Conservation (phyloP, 768 basidiomycete genomes). For the Phaffia australis region DNA sequence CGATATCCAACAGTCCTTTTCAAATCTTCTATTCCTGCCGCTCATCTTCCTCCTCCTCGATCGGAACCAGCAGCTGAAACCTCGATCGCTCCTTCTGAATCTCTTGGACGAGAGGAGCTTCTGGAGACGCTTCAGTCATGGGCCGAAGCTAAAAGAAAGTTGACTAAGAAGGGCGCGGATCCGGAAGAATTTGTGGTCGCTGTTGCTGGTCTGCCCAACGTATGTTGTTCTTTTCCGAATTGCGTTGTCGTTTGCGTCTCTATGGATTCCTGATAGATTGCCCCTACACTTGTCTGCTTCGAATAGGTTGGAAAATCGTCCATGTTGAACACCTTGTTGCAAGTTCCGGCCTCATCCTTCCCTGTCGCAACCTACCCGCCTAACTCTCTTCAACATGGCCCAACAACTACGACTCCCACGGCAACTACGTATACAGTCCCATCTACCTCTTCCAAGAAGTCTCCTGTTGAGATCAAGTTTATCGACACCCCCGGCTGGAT, state of each 20-base stretch:
- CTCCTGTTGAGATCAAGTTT: constrained; percentile 43
- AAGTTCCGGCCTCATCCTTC: constrained; percentile 37
- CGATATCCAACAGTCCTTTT: constrained; percentile 59
- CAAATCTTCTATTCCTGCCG: constrained; percentile 45
- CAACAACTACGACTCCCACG: constrained; percentile 58
- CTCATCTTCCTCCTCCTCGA: constrained; percentile 20
- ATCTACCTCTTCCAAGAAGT: constrained; percentile 41
- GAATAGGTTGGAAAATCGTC: constrained; percentile 69
- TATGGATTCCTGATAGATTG: not conserved
- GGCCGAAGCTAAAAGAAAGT: constrained; percentile 43
- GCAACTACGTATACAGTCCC: constrained; percentile 14
- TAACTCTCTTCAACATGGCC: constrained; percentile 45
- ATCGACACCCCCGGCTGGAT: constrained; percentile 84
- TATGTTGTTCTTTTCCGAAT: constrained; percentile 38
- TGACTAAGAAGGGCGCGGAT: constrained; percentile 42
- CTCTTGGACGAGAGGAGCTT: constrained; percentile 42
- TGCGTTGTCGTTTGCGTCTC: too few species aligned
- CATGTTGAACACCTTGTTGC: constrained; percentile 65
- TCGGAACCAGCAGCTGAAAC: constrained; percentile 24
- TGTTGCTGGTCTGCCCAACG: constrained; percentile 74
- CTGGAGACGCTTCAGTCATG: constrained; percentile 45
- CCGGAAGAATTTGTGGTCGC: constrained; percentile 53
- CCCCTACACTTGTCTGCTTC: not conserved
- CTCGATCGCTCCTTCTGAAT: constrained; percentile 11
- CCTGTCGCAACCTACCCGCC: constrained; percentile 47